Evolutionary conservation across 768 basidiomycete species (phyloP).

Genomic region (Coprinellus micaceus): DNA sequence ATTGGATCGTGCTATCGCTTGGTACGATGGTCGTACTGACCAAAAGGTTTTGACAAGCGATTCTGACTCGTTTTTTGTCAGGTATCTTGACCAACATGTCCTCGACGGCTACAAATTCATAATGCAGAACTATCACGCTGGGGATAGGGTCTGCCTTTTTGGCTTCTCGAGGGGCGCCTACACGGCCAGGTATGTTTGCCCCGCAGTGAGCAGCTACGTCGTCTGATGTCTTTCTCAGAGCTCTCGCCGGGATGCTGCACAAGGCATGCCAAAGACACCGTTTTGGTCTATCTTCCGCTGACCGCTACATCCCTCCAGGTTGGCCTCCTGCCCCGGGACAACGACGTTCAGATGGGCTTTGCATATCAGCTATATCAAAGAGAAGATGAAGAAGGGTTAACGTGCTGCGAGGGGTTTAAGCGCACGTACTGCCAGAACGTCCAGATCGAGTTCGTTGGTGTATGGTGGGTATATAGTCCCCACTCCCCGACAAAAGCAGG

Average conservation of each 20-base stretch:
- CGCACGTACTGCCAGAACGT: slow-evolving; percentile 65
- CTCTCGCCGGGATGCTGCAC: slow-evolving; percentile 70
- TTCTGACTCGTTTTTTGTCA: no score
- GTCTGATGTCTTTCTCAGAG: slow-evolving; percentile 38
- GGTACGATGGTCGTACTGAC: slow-evolving; percentile 36
- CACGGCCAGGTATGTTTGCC: slow-evolving; percentile 35
- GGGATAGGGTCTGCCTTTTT: slow-evolving; percentile 74
- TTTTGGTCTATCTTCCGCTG: background rate
- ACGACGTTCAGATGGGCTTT: slow-evolving; percentile 65
- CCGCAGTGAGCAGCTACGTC: slow-evolving; percentile 25
- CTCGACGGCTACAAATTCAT: slow-evolving; percentile 73
- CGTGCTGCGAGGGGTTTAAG: slow-evolving; percentile 66
- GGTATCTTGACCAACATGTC: slow-evolving; percentile 70
- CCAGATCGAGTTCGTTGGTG: slow-evolving; percentile 73
- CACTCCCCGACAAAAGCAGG: background rate
- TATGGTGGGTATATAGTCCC: slow-evolving; percentile 51
- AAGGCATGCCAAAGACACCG: slow-evolving; percentile 27
- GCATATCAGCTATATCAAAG: slow-evolving; percentile 71
- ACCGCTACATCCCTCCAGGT: slow-evolving; percentile 30
- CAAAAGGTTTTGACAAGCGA: background rate
- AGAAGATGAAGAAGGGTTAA: slow-evolving; percentile 39
- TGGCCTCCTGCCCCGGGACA: slow-evolving; percentile 66
- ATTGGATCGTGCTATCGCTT: slow-evolving; percentile 68
- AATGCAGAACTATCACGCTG: slow-evolving; percentile 70
- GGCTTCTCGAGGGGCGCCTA: slow-evolving; percentile 70